phyloP scores from a whole-genome alignment of 2,329 filamentous ascomycete genomes.

The Trichoderma arundinaceum region DNA sequence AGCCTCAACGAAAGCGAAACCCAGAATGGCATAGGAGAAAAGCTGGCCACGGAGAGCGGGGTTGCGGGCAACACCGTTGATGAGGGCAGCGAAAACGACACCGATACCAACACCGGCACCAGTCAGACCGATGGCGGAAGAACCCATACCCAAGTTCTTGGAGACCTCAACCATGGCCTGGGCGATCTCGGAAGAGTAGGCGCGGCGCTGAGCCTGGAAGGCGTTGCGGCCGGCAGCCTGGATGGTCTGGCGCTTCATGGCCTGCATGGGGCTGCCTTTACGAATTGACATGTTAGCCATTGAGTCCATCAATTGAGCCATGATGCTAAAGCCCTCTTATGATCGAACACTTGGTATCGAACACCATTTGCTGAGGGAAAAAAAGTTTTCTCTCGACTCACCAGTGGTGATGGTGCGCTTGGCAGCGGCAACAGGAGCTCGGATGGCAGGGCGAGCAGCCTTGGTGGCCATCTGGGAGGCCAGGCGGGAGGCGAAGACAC shows the following conservation, averaged over 20 bases:
- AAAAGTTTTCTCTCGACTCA: constrained; percentile 56
- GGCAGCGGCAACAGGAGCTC: constrained; percentile 67
- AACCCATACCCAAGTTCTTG: constrained; percentile 89
- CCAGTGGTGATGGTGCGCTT: constrained; percentile 78
- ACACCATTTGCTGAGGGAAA: constrained; percentile 33
- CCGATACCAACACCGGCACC: constrained; percentile 95
- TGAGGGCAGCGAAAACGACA: constrained; percentile 89
- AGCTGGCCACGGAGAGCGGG: constrained; percentile 92
- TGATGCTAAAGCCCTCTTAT: constrained; percentile 39
- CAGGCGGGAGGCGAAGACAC: constrained; percentile 78
- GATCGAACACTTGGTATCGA: constrained; percentile 16
- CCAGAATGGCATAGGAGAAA: constrained; percentile 94
- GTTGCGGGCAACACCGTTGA: constrained; percentile 91
- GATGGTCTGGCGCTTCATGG: constrained; percentile 77
- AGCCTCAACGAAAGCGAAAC: constrained; percentile 94
- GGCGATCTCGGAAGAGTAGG: constrained; percentile 88
- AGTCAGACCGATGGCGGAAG: constrained; percentile 88
- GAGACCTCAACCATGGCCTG: constrained; percentile 88
- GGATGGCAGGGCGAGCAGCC: constrained; percentile 77
- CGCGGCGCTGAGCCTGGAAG: constrained; percentile 69
- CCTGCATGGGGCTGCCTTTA: constrained; percentile 68
- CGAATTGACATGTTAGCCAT: constrained; percentile 42
- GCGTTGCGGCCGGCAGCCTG: constrained; percentile 69
- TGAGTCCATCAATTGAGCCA: constrained; percentile 44
- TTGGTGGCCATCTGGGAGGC: constrained; percentile 77